phyloP scores from a whole-genome alignment of 1,284 basidiomycete genomes.

The Abortiporus biennis region DNA sequence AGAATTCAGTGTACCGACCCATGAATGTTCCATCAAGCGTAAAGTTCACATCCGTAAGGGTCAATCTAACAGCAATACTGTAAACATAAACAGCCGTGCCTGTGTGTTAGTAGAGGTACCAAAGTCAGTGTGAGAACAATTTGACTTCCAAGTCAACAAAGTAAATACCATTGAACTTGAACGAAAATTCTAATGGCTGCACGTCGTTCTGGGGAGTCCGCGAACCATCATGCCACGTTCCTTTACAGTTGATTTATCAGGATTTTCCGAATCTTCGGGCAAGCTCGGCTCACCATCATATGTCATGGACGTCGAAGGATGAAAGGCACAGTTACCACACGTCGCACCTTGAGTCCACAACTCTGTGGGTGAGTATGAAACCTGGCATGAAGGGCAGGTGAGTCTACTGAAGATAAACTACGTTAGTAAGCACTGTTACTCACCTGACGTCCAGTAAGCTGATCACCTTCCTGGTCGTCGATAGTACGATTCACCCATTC shows the following conservation, averaged over 20 bases:
- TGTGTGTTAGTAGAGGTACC: too few relatives aligned
- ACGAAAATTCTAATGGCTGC: constrained; percentile 2
- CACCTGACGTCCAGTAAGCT: constrained; percentile 4
- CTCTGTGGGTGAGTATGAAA: background rate
- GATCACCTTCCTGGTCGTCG: constrained; percentile 6
- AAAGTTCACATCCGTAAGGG: constrained; percentile 5
- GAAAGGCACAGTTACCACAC: constrained; percentile 2
- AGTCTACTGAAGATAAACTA: background rate
- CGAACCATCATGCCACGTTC: constrained; percentile 7
- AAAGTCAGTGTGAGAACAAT: too few relatives aligned
- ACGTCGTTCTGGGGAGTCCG: background rate
- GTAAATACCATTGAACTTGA: constrained; percentile 8
- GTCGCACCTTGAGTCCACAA: background rate
- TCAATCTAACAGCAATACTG: background rate
- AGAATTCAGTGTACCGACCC: background rate
- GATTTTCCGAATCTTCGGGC: background rate
- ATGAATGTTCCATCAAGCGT: constrained; percentile 5
- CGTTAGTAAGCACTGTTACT: background rate
- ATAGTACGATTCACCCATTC: constrained; percentile 6
- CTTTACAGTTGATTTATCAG: constrained; percentile 4
- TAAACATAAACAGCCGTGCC: constrained; percentile 6
- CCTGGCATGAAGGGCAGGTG: too few relatives aligned
- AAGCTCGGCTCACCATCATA: background rate
- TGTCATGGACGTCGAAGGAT: background rate
- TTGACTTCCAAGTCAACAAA: too few relatives aligned